Percentiles rank a stretch among this genome's conserved stretches.
These are phyloP conservation scores for Microcos paniculata DNA, from an alignment of 345 rosid genomes.

Conservation along the genomic window DNA sequence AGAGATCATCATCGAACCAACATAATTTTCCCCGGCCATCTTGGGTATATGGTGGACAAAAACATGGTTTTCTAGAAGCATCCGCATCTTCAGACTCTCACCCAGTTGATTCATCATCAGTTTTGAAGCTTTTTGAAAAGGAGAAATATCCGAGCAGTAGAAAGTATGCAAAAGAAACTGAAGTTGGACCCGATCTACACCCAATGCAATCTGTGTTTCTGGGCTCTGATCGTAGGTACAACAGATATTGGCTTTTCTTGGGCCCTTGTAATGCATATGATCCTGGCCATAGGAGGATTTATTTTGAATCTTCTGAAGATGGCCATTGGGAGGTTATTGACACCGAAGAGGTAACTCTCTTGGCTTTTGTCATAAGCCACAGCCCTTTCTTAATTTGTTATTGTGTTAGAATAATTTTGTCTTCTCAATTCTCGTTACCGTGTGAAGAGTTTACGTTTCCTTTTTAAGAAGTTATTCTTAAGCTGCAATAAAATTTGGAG, in stretches of 20 bases:
- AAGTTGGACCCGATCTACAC: constrained; percentile 42
- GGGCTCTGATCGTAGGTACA: constrained; percentile 97
- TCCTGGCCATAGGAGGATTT: constrained; percentile 93
- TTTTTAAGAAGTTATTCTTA: not conserved
- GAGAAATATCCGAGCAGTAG: constrained; percentile 29
- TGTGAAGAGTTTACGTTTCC: not conserved
- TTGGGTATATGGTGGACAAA: constrained; percentile 59
- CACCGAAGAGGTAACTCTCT: constrained; percentile 64
- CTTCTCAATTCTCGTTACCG: not conserved
- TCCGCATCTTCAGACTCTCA: constrained; percentile 42
- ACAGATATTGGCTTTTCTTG: constrained; percentile 97
- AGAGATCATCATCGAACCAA: constrained; percentile 58
- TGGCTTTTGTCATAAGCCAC: not conserved
- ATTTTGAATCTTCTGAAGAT: constrained; percentile 97
- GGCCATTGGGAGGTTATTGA: constrained; percentile 97
- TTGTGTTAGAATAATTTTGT: not conserved
- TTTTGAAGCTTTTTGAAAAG: constrained; percentile 29
- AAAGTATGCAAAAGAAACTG: constrained; percentile 35
- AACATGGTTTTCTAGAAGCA: constrained; percentile 32
- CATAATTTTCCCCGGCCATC: constrained; percentile 50
- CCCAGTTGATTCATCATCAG: constrained; percentile 70
- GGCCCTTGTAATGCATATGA: constrained; percentile 83
- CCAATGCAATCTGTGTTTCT: constrained; percentile 86
- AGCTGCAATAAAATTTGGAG: constrained; percentile 2
- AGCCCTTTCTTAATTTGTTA: not conserved